Evolutionary conservation across 2,329 filamentous ascomycete species (phyloP).

Genomic region (Aureobasidium sp.): DNA sequence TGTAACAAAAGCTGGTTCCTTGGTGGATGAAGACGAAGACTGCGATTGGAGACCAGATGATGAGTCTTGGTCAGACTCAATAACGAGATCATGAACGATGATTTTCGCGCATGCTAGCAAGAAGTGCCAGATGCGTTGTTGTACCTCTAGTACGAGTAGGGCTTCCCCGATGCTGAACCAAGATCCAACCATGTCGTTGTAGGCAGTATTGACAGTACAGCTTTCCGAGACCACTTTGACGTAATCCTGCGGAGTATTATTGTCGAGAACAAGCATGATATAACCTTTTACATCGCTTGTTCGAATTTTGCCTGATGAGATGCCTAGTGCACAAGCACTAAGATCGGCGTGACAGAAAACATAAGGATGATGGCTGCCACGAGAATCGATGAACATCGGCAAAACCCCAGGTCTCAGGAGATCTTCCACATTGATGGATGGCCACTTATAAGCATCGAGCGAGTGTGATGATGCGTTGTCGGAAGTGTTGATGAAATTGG

Average conservation of each 20-base stretch:
- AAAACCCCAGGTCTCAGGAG: conserved; percentile 39
- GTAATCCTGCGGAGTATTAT: conserved; percentile 25
- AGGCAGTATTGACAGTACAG: neutral
- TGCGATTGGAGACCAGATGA: conserved; percentile 16
- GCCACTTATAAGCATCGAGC: conserved; percentile 41
- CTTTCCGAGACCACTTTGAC: conserved; percentile 31
- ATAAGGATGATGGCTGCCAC: conserved; percentile 41
- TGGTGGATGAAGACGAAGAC: neutral
- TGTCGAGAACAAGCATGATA: conserved; percentile 22
- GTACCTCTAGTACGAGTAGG: conserved; percentile 44
- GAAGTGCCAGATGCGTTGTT: conserved; percentile 43
- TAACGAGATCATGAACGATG: conserved; percentile 46
- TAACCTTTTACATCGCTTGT: conserved; percentile 13
- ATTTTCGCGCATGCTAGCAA: conserved; percentile 41
- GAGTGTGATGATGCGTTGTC: conserved; percentile 17
- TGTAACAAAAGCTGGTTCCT: neutral
- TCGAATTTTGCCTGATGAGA: neutral
- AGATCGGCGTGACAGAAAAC: neutral
- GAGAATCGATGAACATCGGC: conserved; percentile 45
- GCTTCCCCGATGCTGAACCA: neutral
- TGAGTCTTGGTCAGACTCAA: conserved; percentile 16
- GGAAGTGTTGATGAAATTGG: conserved; percentile 22
- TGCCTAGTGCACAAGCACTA: neutral
- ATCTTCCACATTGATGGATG: conserved; percentile 53
- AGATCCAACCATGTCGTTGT: conserved; percentile 8